A percentile compares a stretch with the other conserved stretches of the same genome.
Evolutionary conservation across 1,284 basidiomycete species (phyloP).

Genomic region (Violaceomyces palustris): DNA sequence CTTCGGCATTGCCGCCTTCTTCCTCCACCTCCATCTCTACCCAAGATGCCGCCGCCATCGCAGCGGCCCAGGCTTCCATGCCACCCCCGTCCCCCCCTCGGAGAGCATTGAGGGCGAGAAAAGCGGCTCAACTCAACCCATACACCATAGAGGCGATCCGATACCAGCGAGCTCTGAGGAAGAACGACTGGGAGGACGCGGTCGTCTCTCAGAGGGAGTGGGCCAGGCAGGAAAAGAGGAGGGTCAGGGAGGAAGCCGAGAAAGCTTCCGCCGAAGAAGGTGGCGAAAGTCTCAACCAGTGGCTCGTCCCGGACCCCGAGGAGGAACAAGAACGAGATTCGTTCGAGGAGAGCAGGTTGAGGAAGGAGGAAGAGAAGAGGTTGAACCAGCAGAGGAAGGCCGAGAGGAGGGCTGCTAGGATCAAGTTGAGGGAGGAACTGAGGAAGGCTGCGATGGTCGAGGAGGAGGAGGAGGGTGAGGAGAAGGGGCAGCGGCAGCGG

Average conservation of each 20-base stretch:
- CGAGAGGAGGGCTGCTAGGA: too few species aligned
- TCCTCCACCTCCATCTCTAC: too few species aligned
- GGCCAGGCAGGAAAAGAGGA: slow-evolving; percentile 25
- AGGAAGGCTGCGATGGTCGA: too few species aligned
- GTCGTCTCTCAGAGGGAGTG: slow-evolving; percentile 49
- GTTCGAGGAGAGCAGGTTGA: too few species aligned
- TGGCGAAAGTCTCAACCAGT: slow-evolving; percentile 20
- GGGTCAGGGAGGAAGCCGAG: slow-evolving; percentile 19
- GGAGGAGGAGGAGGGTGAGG: too few species aligned
- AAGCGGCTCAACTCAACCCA: slow-evolving; percentile 52
- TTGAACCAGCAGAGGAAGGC: too few species aligned
- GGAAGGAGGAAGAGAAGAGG: neutral
- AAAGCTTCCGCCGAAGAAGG: slow-evolving; percentile 3
- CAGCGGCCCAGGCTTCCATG: too few species aligned
- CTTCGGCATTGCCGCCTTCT: too few species aligned
- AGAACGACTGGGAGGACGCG: slow-evolving; percentile 54
- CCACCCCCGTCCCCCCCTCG: slow-evolving; percentile 24
- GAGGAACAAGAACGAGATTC: too few species aligned
- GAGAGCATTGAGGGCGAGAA: slow-evolving; percentile 46
- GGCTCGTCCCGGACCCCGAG: slow-evolving; percentile 15
- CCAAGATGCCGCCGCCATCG: too few species aligned
- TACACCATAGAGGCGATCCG: slow-evolving; percentile 51
- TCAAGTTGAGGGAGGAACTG: too few species aligned
- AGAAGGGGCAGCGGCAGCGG: too few species aligned
- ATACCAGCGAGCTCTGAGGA: slow-evolving; percentile 50